A percentile compares a stretch with the other conserved stretches of the same genome.
phyloP scores from a whole-genome alignment of 257 asterid species.

The Solanum pennellii region DNA sequence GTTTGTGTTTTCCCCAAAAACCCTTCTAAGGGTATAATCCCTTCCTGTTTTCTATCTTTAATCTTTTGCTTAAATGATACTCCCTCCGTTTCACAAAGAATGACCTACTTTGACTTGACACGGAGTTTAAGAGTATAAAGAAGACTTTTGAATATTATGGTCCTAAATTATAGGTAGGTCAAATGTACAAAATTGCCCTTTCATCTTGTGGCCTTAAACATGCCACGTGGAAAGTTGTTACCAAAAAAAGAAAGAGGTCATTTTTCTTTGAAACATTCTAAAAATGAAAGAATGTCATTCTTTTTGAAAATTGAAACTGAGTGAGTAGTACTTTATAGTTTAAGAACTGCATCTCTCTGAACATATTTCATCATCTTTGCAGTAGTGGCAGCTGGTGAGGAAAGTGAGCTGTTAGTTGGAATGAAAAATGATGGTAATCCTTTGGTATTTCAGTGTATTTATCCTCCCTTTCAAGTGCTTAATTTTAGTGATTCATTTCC shows the following conservation, averaged over 20 bases:
- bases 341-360: background rate
- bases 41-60: background rate
- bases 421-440: slow-evolving; percentile 69
- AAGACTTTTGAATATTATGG: no score
- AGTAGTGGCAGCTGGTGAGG: slow-evolving; percentile 82
- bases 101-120: no score
- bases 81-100: no score
- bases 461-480: background rate
- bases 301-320: no score
- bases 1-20: slow-evolving; percentile 83
- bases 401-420: slow-evolving; percentile 84
- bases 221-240: no score
- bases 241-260: no score
- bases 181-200: no score
- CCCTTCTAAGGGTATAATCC: slow-evolving; percentile 50
- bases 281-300: no score
- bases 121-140: no score
- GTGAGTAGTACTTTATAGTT: background rate
- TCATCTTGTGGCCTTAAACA: no score
- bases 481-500: background rate
- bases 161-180: no score
- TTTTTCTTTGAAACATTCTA: no score
- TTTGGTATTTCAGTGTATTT: background rate
- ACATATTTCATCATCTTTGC: slow-evolving; percentile 15
- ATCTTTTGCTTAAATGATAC: background rate